Evolutionary conservation across 768 basidiomycete genomes (phyloP).

Genomic region (Cubamyces lactineus): DNA sequence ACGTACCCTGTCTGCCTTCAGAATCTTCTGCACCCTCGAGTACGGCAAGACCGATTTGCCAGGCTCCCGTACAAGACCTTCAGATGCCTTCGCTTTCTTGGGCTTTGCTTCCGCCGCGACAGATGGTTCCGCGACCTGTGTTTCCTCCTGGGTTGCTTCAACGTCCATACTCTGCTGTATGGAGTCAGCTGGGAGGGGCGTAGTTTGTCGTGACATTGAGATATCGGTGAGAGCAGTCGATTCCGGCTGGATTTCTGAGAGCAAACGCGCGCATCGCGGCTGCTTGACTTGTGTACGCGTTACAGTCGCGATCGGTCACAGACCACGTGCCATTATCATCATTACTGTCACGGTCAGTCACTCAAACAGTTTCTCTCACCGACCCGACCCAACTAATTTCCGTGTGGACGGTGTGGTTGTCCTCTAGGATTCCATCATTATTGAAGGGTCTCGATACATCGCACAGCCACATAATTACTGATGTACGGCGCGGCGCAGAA

Average conservation of each 20-base stretch:
- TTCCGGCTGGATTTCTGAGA: not conserved
- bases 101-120: conserved; percentile 12
- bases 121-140: not conserved
- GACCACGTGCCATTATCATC: not conserved
- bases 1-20: conserved; percentile 81
- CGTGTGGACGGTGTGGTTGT: too few species aligned
- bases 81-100: conserved; percentile 23
- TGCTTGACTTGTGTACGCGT: too few species aligned
- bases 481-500: conserved; percentile 3
- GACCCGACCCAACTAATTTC: too few species aligned
- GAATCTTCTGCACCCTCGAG: conserved; percentile 78
- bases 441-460: conserved; percentile 2
- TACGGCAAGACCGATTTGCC: conserved; percentile 81
- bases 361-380: too few species aligned
- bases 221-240: not conserved
- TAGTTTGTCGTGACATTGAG: conserved; percentile 1
- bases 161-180: not conserved
- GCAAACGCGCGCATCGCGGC: not conserved
- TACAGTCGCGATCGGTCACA: too few species aligned
- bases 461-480: conserved; percentile 6
- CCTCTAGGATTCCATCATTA: not conserved
- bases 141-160: not conserved
- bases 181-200: not conserved
- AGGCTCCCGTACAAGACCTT: conserved; percentile 36
- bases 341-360: too few species aligned